Evolutionary conservation across 1,284 basidiomycete species (phyloP).

Genomic region (Tilletia horrida): DNA sequence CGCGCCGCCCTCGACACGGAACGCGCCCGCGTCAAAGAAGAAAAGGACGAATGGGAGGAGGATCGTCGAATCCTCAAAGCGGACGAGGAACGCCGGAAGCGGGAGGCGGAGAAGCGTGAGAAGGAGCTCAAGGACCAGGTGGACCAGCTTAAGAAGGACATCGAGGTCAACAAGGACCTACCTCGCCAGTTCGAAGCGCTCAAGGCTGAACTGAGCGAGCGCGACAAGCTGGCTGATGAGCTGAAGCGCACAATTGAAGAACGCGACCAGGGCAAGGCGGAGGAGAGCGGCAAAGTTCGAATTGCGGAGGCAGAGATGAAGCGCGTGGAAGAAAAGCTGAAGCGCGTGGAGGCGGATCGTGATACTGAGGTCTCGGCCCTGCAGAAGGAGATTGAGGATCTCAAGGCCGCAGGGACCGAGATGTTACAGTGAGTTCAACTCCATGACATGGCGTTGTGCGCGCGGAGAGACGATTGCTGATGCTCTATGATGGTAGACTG

Average conservation of each 20-base stretch:
- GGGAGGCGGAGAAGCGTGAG: constrained; percentile 57
- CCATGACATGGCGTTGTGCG: no score
- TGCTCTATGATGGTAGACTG: constrained; percentile 20
- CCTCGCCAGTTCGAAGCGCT: constrained; percentile 44
- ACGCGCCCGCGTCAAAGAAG: constrained; percentile 57
- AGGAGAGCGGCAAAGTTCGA: constrained; percentile 32
- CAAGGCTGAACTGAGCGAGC: constrained; percentile 18
- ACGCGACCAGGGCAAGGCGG: constrained; percentile 27
- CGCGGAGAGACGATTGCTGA: no score
- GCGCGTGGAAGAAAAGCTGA: constrained; percentile 31
- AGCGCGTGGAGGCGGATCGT: constrained; percentile 29
- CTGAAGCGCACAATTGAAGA: constrained; percentile 24
- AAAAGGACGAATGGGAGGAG: constrained; percentile 61
- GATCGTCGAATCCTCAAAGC: constrained; percentile 58
- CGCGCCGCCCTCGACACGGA: constrained; percentile 59
- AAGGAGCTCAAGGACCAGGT: constrained; percentile 24
- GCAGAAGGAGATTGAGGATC: constrained; percentile 29
- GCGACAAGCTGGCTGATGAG: constrained; percentile 15
- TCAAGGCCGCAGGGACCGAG: constrained; percentile 13
- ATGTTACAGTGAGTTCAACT: constrained; percentile 7
- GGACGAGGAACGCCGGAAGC: constrained; percentile 57
- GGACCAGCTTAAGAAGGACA: constrained; percentile 25
- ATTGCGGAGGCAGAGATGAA: constrained; percentile 34
- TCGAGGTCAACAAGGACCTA: constrained; percentile 66
- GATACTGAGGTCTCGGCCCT: constrained; percentile 21